A percentile compares a stretch with the other conserved stretches of the same genome.
Evolutionary conservation across 306 rosid genomes (phyloP).

Genomic region (Casuarina cunninghamiana): DNA sequence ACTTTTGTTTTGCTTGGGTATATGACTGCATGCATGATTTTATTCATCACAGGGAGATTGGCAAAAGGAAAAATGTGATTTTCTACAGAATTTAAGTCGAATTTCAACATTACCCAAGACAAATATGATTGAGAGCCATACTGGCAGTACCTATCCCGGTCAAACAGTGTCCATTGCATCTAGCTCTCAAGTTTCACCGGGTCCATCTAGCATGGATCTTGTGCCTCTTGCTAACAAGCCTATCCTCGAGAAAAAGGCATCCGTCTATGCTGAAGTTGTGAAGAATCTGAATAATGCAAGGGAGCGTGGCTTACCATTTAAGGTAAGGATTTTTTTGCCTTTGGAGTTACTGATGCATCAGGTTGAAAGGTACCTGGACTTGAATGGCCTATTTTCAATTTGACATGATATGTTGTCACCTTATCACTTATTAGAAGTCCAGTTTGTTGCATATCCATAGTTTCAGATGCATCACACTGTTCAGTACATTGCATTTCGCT

Average conservation of each 20-base stretch:
- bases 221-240: slow-evolving; percentile 67
- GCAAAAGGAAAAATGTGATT: slow-evolving; percentile 96
- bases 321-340: slow-evolving; percentile 47
- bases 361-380: slow-evolving; percentile 8
- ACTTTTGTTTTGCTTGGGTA: slow-evolving; percentile 12
- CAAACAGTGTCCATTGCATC: slow-evolving; percentile 54
- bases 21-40: slow-evolving; percentile 31
- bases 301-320: slow-evolving; percentile 74
- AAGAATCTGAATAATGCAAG: slow-evolving; percentile 82
- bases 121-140: slow-evolving; percentile 50
- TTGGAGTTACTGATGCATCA: slow-evolving; percentile 8
- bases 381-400: slow-evolving; percentile 18
- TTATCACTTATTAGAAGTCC: background rate
- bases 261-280: slow-evolving; percentile 78
- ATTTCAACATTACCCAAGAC: slow-evolving; percentile 90
- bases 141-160: slow-evolving; percentile 52
- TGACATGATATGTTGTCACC: slow-evolving; percentile 13
- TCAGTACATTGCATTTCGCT: background rate
- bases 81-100: slow-evolving; percentile 88
- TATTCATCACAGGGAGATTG: slow-evolving; percentile 83
- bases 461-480: background rate
- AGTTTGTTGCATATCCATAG: background rate
- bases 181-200: slow-evolving; percentile 57
- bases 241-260: slow-evolving; percentile 71
- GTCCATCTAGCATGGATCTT: slow-evolving; percentile 49